Base-by-base conservation (phyloP, 2,329 filamentous ascomycete genomes). In the Diplodia mutila region DNA sequence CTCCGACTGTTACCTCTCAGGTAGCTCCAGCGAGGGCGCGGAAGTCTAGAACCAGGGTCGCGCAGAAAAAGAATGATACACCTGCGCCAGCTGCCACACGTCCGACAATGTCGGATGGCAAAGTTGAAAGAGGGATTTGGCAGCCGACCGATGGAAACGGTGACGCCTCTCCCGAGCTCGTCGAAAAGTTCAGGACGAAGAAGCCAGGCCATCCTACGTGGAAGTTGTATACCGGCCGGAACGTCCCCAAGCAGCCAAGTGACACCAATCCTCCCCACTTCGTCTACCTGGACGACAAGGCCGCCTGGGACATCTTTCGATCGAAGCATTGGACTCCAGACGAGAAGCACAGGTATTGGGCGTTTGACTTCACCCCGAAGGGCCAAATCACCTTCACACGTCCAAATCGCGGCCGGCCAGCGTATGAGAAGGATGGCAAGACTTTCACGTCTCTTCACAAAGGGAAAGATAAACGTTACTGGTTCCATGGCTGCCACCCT, bases 251-350 rank as follows among this genome's bases (percentile, higher is more conserved):
- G 12, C 72, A 72, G 12, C 69, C 66, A 8, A 72, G 73, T 16
- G 72, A 76, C 65, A 78, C 78, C 8, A 52, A 67, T 11, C 39
- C 51, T 7, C 80, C 80, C 1, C 74, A 72, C 21, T 77, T 77
- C 54, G 76, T 79, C n/a, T 76, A 78, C 46, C 76, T 82, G 1
- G 80, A 82, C 67, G 80, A 82, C 59, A 69, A 70, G 18, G 76
- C 79, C 3, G 77, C 74, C 25, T 76, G 76, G 64, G 73, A 75
- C 3, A 74, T 82, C 8, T 71, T 73, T 21, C 54, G 64, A 6
- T 78, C 77, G 27, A 71, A 76, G 27, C 72, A 72, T 12, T 76
- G 78, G 63, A 72, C 66, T 1, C 61, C 69, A 18, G 57, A 70
- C 6, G 72, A 77, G 29, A 66, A 71, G 25, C 66, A 65, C 9